Evolutionary conservation across 495 filamentous ascomycete genomes (phyloP).

Genomic region (Lasiosphaeria hispida): DNA sequence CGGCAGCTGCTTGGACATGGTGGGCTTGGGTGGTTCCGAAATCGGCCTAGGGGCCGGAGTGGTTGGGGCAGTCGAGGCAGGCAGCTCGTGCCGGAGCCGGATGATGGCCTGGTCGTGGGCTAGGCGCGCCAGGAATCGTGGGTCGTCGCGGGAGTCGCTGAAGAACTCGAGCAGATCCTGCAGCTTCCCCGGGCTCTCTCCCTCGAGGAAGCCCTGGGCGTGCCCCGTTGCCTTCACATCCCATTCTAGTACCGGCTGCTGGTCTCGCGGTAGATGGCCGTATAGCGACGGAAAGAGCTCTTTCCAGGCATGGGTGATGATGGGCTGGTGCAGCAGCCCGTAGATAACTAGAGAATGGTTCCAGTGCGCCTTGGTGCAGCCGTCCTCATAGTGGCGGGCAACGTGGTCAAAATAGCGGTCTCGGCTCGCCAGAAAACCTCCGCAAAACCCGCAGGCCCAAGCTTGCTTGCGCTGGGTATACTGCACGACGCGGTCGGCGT

Average conservation of each 20-base stretch:
- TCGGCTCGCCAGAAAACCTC: conserved; percentile 43
- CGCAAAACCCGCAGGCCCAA: conserved; percentile 51
- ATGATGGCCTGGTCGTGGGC: conserved; percentile 45
- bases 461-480: conserved; percentile 34
- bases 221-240: conserved; percentile 43
- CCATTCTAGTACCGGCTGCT: conserved; percentile 49
- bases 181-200: conserved; percentile 45
- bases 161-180: conserved; percentile 53
- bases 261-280: conserved; percentile 37
- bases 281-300: conserved; percentile 39
- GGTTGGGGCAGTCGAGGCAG: conserved; percentile 1
- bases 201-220: conserved; percentile 47
- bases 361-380: conserved; percentile 48
- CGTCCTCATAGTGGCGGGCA: conserved; percentile 47
- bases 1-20: conserved; percentile 1
- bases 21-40: conserved; percentile 26
- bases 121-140: conserved; percentile 38
- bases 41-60: conserved; percentile 16
- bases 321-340: conserved; percentile 48
- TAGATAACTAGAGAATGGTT: conserved; percentile 51
- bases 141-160: conserved; percentile 39
- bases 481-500: conserved; percentile 45
- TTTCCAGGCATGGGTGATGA: conserved; percentile 47
- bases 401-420: conserved; percentile 53
- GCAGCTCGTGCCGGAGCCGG: conserved; percentile 27